Conservation (phyloP, 2,329 filamentous ascomycete species). For the Cladosporium sphaerospermum region DNA sequence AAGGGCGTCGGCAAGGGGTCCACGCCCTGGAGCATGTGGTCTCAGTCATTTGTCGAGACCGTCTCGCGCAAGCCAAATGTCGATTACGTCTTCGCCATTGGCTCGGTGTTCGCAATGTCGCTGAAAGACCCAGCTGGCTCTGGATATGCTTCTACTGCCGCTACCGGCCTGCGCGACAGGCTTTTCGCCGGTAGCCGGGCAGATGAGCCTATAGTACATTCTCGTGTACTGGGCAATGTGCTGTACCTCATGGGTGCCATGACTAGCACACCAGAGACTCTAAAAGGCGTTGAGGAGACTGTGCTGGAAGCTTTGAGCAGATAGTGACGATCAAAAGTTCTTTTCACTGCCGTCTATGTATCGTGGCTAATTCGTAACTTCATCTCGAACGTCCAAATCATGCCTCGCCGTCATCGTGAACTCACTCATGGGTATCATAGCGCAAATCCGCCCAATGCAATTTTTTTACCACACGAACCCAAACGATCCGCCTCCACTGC, state of each 20-base stretch:
- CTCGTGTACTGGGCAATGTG: constrained; percentile 55
- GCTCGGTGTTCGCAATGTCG: constrained; percentile 65
- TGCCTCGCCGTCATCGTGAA: neutral
- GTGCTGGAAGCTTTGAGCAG: constrained; percentile 30
- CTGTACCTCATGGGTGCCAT: constrained; percentile 56
- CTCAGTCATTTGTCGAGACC: constrained; percentile 49
- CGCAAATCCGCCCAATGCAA: neutral
- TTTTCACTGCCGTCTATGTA: neutral
- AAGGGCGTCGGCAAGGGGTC: neutral
- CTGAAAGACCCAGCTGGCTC: constrained; percentile 43
- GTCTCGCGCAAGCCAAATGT: constrained; percentile 55
- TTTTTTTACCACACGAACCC: neutral
- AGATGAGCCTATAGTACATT: constrained; percentile 46
- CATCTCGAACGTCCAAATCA: neutral
- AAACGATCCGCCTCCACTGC: neutral
- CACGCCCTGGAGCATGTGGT: constrained; percentile 64
- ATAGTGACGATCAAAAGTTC: neutral
- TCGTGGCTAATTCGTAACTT: neutral
- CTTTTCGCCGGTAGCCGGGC: constrained; percentile 35
- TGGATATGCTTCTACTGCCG: constrained; percentile 54
- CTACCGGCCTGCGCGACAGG: constrained; percentile 46
- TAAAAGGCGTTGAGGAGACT: constrained; percentile 36
- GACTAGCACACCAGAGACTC: constrained; percentile 40
- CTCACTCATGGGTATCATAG: constrained; percentile 4
- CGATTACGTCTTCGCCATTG: constrained; percentile 64